A percentile compares a stretch with the other conserved stretches of the same genome.
These are phyloP conservation scores for Macrophomina tecta DNA, from an alignment of 2,329 filamentous ascomycete species.

Conservation along the genomic window DNA sequence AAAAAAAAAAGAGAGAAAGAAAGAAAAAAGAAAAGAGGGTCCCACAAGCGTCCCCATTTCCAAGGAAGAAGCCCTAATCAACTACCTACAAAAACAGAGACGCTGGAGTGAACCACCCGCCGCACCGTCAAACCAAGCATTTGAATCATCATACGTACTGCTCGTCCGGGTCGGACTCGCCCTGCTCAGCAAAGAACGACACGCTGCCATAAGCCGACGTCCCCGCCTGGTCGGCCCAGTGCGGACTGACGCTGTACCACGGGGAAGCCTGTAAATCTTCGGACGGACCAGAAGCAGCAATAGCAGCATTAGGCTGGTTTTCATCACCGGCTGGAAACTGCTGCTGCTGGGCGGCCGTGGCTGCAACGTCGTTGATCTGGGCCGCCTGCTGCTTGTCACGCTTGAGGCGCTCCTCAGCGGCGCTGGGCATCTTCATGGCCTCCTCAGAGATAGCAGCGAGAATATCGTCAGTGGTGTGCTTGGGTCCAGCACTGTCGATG, in stretches of 20 bases:
- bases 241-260: neutral
- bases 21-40: no score
- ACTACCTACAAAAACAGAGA: no score
- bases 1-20: no score
- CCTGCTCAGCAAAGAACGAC: neutral
- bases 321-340: no score
- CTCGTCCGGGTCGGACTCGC: neutral
- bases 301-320: no score
- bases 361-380: neutral
- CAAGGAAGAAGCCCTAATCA: no score
- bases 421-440: neutral
- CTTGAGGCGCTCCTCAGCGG: neutral
- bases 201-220: neutral
- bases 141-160: neutral
- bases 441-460: neutral
- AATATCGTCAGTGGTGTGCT: neutral
- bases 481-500: neutral
- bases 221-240: neutral
- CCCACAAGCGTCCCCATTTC: no score
- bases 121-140: no score
- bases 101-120: no score
- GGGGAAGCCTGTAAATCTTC: neutral
- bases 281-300: no score
- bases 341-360: neutral
- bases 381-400: neutral